Evolutionary conservation across 2,329 filamentous ascomycete genomes (phyloP).

Genomic region (Fusarium marasasianum): DNA sequence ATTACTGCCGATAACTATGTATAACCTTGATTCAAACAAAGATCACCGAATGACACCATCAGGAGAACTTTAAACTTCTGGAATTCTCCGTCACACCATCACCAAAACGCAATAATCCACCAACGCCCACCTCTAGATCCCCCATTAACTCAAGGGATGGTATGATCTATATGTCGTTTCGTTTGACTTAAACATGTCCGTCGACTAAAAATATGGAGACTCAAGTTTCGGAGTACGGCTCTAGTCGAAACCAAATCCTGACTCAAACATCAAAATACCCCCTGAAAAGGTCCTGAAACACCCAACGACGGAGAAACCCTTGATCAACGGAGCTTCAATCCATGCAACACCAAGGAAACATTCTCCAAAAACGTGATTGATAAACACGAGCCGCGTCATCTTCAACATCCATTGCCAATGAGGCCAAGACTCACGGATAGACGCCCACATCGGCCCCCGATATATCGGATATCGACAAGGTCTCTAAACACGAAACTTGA

Average conservation of each 20-base stretch:
- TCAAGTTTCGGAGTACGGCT: slow-evolving; percentile 3
- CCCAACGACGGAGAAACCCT: slow-evolving; percentile 30
- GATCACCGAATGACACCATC: slow-evolving; percentile 3
- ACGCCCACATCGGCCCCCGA: slow-evolving; percentile 2
- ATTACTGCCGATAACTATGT: background rate
- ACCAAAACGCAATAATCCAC: slow-evolving; percentile 17
- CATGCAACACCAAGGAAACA: slow-evolving; percentile 34
- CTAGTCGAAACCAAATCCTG: slow-evolving; percentile 28
- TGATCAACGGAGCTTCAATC: background rate
- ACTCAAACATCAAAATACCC: slow-evolving; percentile 22
- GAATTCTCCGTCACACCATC: slow-evolving; percentile 21
- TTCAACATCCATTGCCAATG: slow-evolving; percentile 10
- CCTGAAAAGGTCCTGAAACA: slow-evolving; percentile 35
- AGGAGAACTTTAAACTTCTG: slow-evolving; percentile 3
- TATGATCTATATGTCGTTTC: slow-evolving; percentile 9
- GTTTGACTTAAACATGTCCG: slow-evolving; percentile 5
- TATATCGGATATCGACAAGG: slow-evolving; percentile 2
- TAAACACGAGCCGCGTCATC: slow-evolving; percentile 41
- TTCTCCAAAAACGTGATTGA: slow-evolving; percentile 21
- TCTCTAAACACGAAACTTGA: slow-evolving; percentile 36
- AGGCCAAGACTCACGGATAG: background rate
- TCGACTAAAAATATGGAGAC: slow-evolving; percentile 14
- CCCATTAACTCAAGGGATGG: background rate
- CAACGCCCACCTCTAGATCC: background rate
- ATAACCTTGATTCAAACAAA: background rate